Percentiles rank a stretch among this genome's conserved stretches.
Conservation (phyloP, 306 rosid genomes). For the Sicyos edulis region DNA sequence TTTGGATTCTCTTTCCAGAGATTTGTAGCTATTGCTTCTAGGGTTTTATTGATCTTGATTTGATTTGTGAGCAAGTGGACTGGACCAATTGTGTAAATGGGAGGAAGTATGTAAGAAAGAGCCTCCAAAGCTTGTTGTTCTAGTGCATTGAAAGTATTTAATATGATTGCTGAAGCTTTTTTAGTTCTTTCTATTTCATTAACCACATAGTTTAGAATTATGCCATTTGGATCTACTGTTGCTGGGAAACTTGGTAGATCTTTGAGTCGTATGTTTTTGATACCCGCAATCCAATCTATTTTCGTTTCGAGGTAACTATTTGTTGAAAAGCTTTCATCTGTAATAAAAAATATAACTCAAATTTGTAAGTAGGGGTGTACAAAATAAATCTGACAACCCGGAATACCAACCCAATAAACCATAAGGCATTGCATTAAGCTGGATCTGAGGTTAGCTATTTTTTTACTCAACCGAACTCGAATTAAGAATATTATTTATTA, state of each 20-base stretch:
- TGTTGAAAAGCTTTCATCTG: no score
- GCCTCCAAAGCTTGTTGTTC: neutral
- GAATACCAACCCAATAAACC: no score
- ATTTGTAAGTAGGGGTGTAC: no score
- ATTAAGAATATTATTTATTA: no score
- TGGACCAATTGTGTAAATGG: conserved; percentile 3
- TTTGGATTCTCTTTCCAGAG: conserved; percentile 40
- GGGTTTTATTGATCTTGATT: neutral
- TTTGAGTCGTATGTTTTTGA: conserved; percentile 33
- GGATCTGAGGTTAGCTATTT: no score
- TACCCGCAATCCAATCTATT: conserved; percentile 42
- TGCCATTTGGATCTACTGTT: conserved; percentile 31
- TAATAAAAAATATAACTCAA: no score
- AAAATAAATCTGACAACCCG: no score
- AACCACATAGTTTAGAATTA: neutral
- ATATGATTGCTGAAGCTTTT: conserved; percentile 17
- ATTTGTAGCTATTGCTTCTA: conserved; percentile 26
- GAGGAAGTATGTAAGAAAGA: conserved; percentile 8
- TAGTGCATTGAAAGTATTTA: conserved; percentile 14
- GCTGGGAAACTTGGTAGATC: conserved; percentile 40
- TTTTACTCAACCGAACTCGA: no score
- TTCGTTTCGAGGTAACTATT: no score
- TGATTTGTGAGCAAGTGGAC: neutral
- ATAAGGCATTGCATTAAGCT: no score
- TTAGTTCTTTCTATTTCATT: neutral